Conservation (phyloP, 2,329 filamentous ascomycete genomes). For the Purpureocillium takamizusanense region DNA sequence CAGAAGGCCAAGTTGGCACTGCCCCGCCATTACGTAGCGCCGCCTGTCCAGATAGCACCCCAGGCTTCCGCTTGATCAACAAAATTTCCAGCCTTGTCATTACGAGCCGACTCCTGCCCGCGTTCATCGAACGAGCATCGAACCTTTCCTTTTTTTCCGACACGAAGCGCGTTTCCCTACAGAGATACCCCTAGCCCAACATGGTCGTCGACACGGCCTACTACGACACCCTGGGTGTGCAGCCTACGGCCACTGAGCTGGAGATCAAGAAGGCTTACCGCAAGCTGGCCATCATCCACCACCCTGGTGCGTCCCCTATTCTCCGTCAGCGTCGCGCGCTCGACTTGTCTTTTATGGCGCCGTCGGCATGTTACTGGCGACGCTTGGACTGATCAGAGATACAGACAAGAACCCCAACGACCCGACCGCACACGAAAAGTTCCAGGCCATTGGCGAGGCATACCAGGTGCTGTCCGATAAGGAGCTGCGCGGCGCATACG, state of each 20-base stretch:
- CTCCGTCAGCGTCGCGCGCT: background rate
- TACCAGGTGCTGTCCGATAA: conserved; percentile 79
- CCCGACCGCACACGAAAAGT: conserved; percentile 85
- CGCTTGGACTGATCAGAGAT: background rate
- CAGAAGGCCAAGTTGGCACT: conserved; percentile 8
- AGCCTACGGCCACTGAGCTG: conserved; percentile 75
- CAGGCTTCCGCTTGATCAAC: background rate
- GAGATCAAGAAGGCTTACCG: conserved; percentile 97
- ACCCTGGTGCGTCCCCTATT: conserved; percentile 54
- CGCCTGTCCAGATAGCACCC: conserved; percentile 1
- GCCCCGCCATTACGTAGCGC: conserved; percentile 28
- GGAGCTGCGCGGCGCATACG: conserved; percentile 83
- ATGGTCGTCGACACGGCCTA: conserved; percentile 89
- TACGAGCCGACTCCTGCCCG: background rate
- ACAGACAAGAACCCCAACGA: conserved; percentile 96
- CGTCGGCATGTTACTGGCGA: too few species aligned
- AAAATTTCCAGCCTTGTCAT: conserved; percentile 7
- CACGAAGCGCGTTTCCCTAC: background rate
- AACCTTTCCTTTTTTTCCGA: background rate
- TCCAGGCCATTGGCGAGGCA: conserved; percentile 74
- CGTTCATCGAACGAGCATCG: conserved; percentile 3
- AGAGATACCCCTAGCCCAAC: conserved; percentile 15
- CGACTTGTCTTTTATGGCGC: too few species aligned
- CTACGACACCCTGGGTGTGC: conserved; percentile 79
- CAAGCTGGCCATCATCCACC: conserved; percentile 87